Percentiles rank a stretch among this genome's conserved stretches.
phyloP scores from a whole-genome alignment of 768 basidiomycete genomes.

The Cantharellus anzutake region DNA sequence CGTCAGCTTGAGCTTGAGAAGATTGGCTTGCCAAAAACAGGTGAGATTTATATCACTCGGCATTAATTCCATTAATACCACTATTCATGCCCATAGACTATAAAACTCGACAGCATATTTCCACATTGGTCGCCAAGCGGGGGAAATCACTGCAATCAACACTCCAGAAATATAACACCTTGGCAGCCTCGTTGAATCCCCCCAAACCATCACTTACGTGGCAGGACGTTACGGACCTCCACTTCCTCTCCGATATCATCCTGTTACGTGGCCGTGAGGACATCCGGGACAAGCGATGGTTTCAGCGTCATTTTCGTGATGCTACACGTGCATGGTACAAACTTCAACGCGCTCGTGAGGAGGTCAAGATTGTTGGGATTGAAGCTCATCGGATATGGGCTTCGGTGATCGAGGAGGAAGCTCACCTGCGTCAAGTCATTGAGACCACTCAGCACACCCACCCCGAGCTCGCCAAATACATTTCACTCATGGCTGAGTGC shows the following conservation, averaged over 20 bases:
- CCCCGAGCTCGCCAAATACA: too few relatives aligned
- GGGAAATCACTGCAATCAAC: neutral
- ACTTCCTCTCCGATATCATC: neutral
- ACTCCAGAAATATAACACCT: neutral
- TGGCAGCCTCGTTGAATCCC: neutral
- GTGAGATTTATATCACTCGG: neutral
- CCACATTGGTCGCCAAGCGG: neutral
- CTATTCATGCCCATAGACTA: neutral
- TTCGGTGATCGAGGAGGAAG: neutral
- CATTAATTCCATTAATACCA: neutral
- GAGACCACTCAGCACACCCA: too few relatives aligned
- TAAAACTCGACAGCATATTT: neutral
- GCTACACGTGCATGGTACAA: neutral
- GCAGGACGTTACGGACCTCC: neutral
- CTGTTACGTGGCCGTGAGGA: neutral
- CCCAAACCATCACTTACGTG: neutral
- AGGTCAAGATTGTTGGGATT: neutral
- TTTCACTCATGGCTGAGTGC: too few relatives aligned
- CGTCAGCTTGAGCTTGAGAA: conserved; percentile 3
- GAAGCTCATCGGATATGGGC: neutral
- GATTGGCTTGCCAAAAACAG: neutral
- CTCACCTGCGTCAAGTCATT: neutral
- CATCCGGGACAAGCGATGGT: neutral
- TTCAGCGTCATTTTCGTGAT: neutral
- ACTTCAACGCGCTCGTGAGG: neutral